Evolutionary conservation across 2,329 filamentous ascomycete genomes (phyloP), one percentile per base, ranked within the genome.

Genomic region (Beauveria caledonica): DNA sequence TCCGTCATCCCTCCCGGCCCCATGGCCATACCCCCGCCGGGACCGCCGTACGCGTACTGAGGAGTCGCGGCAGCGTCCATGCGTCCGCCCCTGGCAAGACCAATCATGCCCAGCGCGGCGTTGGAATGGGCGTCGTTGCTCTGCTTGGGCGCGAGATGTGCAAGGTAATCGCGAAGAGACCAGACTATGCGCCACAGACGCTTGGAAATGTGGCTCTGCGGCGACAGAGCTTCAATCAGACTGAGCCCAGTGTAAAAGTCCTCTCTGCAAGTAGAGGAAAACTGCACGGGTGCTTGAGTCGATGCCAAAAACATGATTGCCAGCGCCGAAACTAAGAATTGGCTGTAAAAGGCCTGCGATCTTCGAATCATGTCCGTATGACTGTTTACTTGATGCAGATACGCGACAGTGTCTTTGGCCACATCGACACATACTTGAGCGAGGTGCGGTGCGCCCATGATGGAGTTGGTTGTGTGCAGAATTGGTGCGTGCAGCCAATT

Each of bases 401-500:
- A 87, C 6, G 83, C 82, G 62, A 92, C 88, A 1, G 88, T 91
- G 66, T 92, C 88, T 68, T 89, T 89, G 15, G 89, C 87, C 1
- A 92, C 79, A 62, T 88, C 85, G 33, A 92, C 87, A 0, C 85
- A 88, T 0, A 82, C 88, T 67, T 90, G 85, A 3, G 92, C 92
- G 63, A 90, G 86, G 5, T 78, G 74, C 55, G 86, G 80, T 69
- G 96, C 88, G 61, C 87, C 83, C 74, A 88, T 84, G 67, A 97
- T 97, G 67, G 87, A 92, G 13, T 85, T 88, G 3, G 90, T 86
- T 19, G 88, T 93, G 71, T 96, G 90, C 9, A 97, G 77, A 3
- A 96, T 86, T 0, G 92, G 92, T 0, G 91, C 89, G 71, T 95
- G 92, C 29, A 97, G 89, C 70, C 91, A 86, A 61, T 92, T 94